phyloP scores from a whole-genome alignment of 441 rosid genomes.

The Populus tomentosa region DNA sequence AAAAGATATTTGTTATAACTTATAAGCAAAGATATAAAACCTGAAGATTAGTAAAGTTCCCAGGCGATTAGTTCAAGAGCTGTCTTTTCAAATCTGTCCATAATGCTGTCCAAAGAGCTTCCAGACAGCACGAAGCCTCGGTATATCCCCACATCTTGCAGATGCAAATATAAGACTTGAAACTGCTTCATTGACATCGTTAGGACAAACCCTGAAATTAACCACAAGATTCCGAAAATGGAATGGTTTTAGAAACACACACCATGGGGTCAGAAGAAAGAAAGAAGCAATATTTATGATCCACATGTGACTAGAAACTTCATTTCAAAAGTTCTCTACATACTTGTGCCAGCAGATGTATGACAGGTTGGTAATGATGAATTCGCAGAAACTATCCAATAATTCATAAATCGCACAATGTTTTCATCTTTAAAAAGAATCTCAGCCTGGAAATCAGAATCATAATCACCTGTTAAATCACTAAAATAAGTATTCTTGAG shows the following conservation, averaged over 20 bases:
- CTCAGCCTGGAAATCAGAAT: conserved; percentile 41
- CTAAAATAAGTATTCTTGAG: no score
- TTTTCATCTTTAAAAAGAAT: no score
- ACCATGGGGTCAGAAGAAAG: no score
- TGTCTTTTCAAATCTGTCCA: conserved; percentile 44
- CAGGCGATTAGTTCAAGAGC: no score
- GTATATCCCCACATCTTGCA: conserved; percentile 75
- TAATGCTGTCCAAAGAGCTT: conserved; percentile 65
- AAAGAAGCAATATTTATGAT: neutral
- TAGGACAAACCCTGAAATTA: conserved; percentile 51
- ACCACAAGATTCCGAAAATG: conserved; percentile 1
- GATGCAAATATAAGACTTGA: conserved; percentile 78
- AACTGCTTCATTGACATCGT: conserved; percentile 77
- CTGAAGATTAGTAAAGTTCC: conserved; percentile 61
- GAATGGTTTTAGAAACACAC: neutral
- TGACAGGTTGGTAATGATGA: conserved; percentile 36
- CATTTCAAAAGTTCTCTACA: neutral
- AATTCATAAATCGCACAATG: conserved; percentile 44
- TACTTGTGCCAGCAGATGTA: conserved; percentile 65
- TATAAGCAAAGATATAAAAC: conserved; percentile 24
- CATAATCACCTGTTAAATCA: no score
- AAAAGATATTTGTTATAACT: no score
- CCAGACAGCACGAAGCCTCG: conserved; percentile 61
- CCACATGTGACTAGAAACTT: no score
- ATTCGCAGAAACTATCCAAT: conserved; percentile 58